These are phyloP conservation scores for Epichloe hybrida DNA, from an alignment of 2,329 filamentous ascomycete genomes.

Conservation along the genomic window DNA sequence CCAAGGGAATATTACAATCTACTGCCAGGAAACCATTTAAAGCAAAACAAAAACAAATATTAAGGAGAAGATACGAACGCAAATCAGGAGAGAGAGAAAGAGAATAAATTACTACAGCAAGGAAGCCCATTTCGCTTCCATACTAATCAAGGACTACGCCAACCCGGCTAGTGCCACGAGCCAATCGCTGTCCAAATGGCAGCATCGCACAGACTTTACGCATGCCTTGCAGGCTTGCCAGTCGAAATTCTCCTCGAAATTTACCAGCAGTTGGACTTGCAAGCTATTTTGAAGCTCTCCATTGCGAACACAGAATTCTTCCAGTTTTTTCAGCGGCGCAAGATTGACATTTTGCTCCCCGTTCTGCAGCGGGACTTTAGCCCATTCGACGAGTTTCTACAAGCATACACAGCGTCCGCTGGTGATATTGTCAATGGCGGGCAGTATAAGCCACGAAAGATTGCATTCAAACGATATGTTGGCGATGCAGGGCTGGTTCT, in stretches of 20 bases:
- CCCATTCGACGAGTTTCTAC: constrained; percentile 32
- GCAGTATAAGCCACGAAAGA: constrained; percentile 24
- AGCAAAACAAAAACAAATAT: background rate
- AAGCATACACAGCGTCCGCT: constrained; percentile 29
- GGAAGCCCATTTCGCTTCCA: background rate
- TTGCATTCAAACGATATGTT: constrained; percentile 25
- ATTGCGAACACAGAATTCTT: constrained; percentile 23
- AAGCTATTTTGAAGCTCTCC: constrained; percentile 26
- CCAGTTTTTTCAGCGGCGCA: constrained; percentile 26
- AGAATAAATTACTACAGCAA: background rate
- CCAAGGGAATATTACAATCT: background rate
- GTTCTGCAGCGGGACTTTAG: constrained; percentile 29
- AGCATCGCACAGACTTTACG: constrained; percentile 3
- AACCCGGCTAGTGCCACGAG: background rate
- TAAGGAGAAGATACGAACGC: background rate
- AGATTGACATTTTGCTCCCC: constrained; percentile 27
- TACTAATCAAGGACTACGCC: background rate
- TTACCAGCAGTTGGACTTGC: constrained; percentile 29
- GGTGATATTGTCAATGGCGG: constrained; percentile 21
- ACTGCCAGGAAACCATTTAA: background rate
- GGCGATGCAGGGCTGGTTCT: constrained; percentile 19
- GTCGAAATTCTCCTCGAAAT: constrained; percentile 36
- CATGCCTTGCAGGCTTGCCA: constrained; percentile 22
- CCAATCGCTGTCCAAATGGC: constrained; percentile 9
- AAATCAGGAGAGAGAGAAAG: background rate